Conservation (phyloP, 768 basidiomycete species). For the Lyophyllum shimeji region DNA sequence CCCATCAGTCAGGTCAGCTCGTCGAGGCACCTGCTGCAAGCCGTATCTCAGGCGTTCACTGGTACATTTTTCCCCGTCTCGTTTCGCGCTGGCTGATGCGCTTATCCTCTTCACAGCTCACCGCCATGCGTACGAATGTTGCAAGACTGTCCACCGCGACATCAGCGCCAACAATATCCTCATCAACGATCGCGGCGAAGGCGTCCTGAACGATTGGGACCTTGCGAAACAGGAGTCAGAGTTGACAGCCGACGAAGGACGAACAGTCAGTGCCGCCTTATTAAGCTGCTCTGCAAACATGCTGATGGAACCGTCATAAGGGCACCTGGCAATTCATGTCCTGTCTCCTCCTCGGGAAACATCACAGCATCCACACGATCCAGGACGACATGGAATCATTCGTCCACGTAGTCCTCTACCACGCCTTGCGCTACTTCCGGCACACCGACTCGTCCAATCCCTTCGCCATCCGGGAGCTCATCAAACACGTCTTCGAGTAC, state of each 20-base stretch:
- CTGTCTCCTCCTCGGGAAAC: not conserved
- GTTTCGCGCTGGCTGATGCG: not conserved
- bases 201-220: constrained; percentile 18
- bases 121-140: not conserved
- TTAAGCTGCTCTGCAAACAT: not conserved
- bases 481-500: constrained; percentile 2
- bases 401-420: constrained; percentile 7
- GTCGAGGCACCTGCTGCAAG: constrained; percentile 17
- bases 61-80: constrained; percentile 12
- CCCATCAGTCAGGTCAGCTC: constrained; percentile 9
- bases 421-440: constrained; percentile 6
- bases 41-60: constrained; percentile 20
- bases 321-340: constrained; percentile 17
- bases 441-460: not conserved
- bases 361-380: not conserved
- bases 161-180: constrained; percentile 3
- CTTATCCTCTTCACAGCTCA: not conserved
- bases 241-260: not conserved
- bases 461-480: not conserved
- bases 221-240: constrained; percentile 5
- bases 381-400: constrained; percentile 16
- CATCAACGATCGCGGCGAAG: constrained; percentile 3
- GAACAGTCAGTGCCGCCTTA: constrained; percentile 2
- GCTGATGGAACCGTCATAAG: not conserved
- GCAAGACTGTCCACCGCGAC: not conserved